Conservation (phyloP, 768 basidiomycete genomes). For the Auricularia auricula-judae region DNA sequence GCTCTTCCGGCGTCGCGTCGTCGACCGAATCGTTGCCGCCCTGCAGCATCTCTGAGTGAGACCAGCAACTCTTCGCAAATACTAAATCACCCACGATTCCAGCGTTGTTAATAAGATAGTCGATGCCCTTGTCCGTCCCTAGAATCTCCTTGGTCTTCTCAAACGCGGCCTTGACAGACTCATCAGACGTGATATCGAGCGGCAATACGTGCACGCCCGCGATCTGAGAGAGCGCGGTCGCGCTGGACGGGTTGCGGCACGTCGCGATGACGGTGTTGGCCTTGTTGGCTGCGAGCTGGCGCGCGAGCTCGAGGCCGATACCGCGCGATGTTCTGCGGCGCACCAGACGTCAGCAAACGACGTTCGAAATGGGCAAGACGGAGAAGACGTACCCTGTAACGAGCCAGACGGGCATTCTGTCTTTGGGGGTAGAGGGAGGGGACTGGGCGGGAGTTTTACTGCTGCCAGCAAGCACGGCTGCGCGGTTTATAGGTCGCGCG, state of each 20-base stretch:
- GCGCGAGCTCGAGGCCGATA: constrained; percentile 19
- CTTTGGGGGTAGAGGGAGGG: no score
- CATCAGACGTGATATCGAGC: constrained; percentile 20
- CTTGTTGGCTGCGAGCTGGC: constrained; percentile 14
- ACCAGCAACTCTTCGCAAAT: background rate
- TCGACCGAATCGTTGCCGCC: constrained; percentile 7
- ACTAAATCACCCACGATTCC: constrained; percentile 19
- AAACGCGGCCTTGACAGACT: constrained; percentile 17
- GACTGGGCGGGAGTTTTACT: no score
- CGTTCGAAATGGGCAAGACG: background rate
- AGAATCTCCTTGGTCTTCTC: constrained; percentile 17
- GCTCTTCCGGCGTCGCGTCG: constrained; percentile 8
- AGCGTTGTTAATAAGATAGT: constrained; percentile 32
- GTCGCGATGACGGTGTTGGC: constrained; percentile 20
- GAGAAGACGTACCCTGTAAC: background rate
- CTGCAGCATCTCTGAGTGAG: background rate
- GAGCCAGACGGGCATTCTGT: background rate
- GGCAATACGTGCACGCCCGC: constrained; percentile 20
- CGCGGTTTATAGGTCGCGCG: no score
- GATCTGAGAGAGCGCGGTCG: constrained; percentile 8
- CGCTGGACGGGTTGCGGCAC: constrained; percentile 17
- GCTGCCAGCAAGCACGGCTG: no score
- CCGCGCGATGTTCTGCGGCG: constrained; percentile 19
- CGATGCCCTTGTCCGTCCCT: constrained; percentile 17
- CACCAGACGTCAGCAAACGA: background rate